phyloP scores from a whole-genome alignment of 768 basidiomycete species.

The Phanerodontia chrysosporium region DNA sequence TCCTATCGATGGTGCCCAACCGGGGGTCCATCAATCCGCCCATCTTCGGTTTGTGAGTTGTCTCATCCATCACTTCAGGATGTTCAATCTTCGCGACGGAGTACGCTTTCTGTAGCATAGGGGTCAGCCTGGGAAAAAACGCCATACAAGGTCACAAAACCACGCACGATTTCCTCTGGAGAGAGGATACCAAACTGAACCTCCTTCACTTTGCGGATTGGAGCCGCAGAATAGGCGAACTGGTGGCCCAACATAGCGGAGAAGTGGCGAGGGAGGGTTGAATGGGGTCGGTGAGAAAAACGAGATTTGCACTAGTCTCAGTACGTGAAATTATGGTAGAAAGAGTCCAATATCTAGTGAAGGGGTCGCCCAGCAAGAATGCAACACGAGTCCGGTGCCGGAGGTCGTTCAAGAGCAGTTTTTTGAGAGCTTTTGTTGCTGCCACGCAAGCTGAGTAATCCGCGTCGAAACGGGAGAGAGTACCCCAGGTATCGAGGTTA shows the following conservation, averaged over 20 bases:
- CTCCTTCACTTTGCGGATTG: slow-evolving; percentile 92
- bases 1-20: slow-evolving; percentile 96
- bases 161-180: slow-evolving; percentile 94
- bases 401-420: slow-evolving; percentile 14
- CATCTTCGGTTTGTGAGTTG: slow-evolving; percentile 82
- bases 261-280: slow-evolving; percentile 13
- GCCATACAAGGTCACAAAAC: neutral
- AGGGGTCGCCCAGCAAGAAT: neutral
- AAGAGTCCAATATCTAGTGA: slow-evolving; percentile 8
- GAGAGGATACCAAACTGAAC: slow-evolving; percentile 99
- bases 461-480: slow-evolving; percentile 5
- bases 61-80: slow-evolving; percentile 98
- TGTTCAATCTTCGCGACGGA: slow-evolving; percentile 98
- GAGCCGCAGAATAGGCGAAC: slow-evolving; percentile 90
- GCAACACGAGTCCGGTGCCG: neutral
- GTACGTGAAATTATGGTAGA: slow-evolving; percentile 15
- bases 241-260: slow-evolving; percentile 76
- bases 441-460: slow-evolving; percentile 20
- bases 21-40: slow-evolving; percentile 97
- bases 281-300: slow-evolving; percentile 7
- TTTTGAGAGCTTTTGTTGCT: slow-evolving; percentile 17
- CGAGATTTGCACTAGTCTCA: slow-evolving; percentile 3
- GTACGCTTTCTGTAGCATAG: slow-evolving; percentile 80
- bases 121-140: slow-evolving; percentile 12
- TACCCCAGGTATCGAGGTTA: slow-evolving; percentile 1